Evolutionary conservation across 345 rosid genomes (phyloP).

Genomic region (Pugionium cornutum): DNA sequence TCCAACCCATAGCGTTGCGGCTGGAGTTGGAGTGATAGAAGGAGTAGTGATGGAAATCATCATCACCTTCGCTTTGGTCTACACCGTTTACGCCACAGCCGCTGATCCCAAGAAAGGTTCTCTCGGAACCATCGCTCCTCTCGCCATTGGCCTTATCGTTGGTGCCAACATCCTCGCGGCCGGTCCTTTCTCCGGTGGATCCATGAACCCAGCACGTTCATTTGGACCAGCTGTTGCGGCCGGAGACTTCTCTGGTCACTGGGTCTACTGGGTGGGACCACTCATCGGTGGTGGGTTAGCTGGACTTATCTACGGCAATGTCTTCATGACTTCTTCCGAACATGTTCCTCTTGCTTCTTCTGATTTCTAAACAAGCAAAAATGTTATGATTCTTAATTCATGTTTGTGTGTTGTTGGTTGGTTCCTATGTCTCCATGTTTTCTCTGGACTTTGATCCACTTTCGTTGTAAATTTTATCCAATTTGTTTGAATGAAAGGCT

Average conservation of each 20-base stretch:
- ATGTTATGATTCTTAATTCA: conserved; percentile 27
- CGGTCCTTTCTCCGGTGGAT: conserved; percentile 95
- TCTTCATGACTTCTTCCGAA: conserved; percentile 53
- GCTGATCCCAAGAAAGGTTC: conserved; percentile 96
- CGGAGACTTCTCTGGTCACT: conserved; percentile 81
- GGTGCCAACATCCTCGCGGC: conserved; percentile 96
- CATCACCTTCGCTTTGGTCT: conserved; percentile 85
- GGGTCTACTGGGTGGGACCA: conserved; percentile 97
- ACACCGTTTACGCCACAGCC: conserved; percentile 93
- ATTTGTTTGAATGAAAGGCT: conserved; percentile 20
- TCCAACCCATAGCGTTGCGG: conserved; percentile 73
- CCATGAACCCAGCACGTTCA: conserved; percentile 98
- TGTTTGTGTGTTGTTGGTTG: conserved; percentile 21
- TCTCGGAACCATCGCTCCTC: conserved; percentile 83
- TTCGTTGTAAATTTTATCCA: conserved; percentile 25
- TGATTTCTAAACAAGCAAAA: conserved; percentile 32
- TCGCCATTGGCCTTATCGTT: conserved; percentile 89
- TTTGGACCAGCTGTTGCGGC: conserved; percentile 91
- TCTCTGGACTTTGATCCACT: conserved; percentile 1
- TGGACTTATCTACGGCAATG: conserved; percentile 66
- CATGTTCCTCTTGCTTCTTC: conserved; percentile 50
- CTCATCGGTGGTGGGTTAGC: conserved; percentile 90
- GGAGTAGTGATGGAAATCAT: conserved; percentile 93
- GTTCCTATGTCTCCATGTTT: conserved; percentile 8
- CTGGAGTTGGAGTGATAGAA: conserved; percentile 75